Evolutionary conservation across 768 basidiomycete species (phyloP), one percentile per base, ranked within the genome.

Genomic region (Tulasnella sp.): DNA sequence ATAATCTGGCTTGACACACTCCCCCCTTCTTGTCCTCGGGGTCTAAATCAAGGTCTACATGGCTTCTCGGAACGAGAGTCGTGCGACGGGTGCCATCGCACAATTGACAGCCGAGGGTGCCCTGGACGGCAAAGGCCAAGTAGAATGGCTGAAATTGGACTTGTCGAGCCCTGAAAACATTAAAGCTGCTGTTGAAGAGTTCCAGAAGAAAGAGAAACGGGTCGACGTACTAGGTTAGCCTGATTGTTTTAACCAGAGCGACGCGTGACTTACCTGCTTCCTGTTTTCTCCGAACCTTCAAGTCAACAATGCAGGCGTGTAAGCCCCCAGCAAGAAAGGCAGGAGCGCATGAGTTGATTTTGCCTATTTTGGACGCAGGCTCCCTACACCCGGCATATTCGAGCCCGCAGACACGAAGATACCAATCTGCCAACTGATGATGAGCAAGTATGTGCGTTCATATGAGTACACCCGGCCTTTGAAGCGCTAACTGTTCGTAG

Each of bases 171-270:
- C 89, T 3, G 82, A 84, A 40, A 81, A 83, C 39, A 86, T 85
- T n/a, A 87, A 85, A 79, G 81, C 80, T 38, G 80, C 86, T 4
- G 90, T 87, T 0, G 84, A 86, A 71, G 86, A 84, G 54, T 86
- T 90, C 77, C 78, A 88, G 82, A 79, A 73, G 76, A 85, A 81
- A 79, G 89, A 91, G 79, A 81, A 81, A 52, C 83, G 89, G 45
- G 79, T 91, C 75, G 89, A 91, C 79, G 82, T 89, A 9, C 79
- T 91, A 29, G 79, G 89, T 89, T 76, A 77, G 85, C 83, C 2
- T 15, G 1, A 9, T 14, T 12, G 1, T 40, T 14, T 37, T 1
- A 6, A 19, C 36, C 25, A 9, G 34, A 19, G 15, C 12, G 38
- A 40, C 29, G 38, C 49, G 29, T 40, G n/a, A 11, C 49, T 49